Percentiles rank a stretch among this genome's conserved stretches.
These are phyloP conservation scores for Eustoma russellianum DNA, from an alignment of 257 asterid species.

Conservation along the genomic window DNA sequence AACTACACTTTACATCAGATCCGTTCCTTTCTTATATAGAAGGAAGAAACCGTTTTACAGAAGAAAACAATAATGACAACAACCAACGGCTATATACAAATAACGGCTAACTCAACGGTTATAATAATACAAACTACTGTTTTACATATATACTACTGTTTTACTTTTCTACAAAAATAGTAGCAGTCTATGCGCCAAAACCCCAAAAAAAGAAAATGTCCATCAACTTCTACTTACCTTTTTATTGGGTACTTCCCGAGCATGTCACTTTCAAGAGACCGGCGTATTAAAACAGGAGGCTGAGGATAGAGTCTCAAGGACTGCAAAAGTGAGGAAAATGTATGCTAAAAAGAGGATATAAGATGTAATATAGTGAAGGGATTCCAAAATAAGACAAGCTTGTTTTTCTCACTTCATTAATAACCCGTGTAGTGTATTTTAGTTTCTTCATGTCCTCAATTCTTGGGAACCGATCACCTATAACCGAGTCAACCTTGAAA, in stretches of 20 bases:
- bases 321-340: conserved; percentile 34
- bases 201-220: too few species aligned
- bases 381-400: not conserved
- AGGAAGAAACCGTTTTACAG: too few species aligned
- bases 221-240: conserved; percentile 39
- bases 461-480: conserved; percentile 89
- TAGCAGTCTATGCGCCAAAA: too few species aligned
- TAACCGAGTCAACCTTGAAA: conserved; percentile 71
- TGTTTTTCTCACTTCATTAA: conserved; percentile 66
- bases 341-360: conserved; percentile 6
- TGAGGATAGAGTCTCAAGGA: conserved; percentile 95
- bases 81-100: too few species aligned
- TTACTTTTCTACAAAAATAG: too few species aligned
- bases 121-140: too few species aligned
- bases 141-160: too few species aligned
- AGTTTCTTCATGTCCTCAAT: conserved; percentile 91
- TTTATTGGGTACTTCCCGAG: conserved; percentile 80
- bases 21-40: too few species aligned
- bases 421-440: conserved; percentile 84
- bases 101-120: too few species aligned
- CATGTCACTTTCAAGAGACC: conserved; percentile 68
- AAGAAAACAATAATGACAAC: too few species aligned
- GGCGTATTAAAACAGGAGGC: conserved; percentile 96
- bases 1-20: too few species aligned
- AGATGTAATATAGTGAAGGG: conserved; percentile 7